phyloP scores from a whole-genome alignment of 306 rosid species.

The Bauhinia variegata region DNA sequence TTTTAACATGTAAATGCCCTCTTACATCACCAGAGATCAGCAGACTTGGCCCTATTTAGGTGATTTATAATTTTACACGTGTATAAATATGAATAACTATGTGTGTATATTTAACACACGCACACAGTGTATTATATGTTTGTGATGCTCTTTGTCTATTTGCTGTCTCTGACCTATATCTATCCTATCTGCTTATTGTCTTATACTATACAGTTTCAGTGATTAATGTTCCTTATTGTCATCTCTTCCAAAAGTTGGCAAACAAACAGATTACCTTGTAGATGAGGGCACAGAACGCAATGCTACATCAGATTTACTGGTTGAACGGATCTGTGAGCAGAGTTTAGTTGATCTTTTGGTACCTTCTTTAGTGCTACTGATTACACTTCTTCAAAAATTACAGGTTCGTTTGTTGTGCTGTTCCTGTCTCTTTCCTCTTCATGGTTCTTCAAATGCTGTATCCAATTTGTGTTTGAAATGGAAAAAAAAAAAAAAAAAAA shows the following conservation, averaged over 20 bases:
- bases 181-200: neutral
- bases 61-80: neutral
- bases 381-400: conserved; percentile 76
- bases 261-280: conserved; percentile 83
- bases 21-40: neutral
- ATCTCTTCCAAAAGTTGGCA: conserved; percentile 13
- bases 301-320: conserved; percentile 82
- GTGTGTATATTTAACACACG: no score
- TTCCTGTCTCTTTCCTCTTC: conserved; percentile 5
- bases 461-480: no score
- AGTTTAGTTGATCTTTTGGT: conserved; percentile 88
- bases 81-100: no score
- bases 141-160: neutral
- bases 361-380: conserved; percentile 75
- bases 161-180: neutral
- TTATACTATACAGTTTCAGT: conserved; percentile 1
- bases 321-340: conserved; percentile 90
- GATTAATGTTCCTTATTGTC: conserved; percentile 11
- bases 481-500: no score
- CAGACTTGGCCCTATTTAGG: neutral
- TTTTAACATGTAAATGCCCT: neutral
- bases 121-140: no score
- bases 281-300: conserved; percentile 99
- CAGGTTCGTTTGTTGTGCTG: conserved; percentile 60
- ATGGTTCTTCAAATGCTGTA: no score